Conservation (phyloP, 176 grass and related monocot species). For the Carex kokanica region DNA sequence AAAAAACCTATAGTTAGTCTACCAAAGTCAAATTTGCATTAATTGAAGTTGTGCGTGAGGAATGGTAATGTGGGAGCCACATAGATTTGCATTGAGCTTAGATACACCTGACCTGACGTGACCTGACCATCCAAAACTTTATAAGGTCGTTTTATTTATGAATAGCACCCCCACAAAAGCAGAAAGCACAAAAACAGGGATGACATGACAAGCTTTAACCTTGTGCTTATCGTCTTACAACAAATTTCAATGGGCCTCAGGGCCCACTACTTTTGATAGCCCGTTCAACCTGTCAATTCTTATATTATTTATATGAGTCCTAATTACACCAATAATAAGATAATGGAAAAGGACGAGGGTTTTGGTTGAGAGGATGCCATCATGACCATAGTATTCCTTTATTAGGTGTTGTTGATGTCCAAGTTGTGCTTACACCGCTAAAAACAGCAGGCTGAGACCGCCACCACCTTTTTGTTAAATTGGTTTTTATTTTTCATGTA, state of each 20-base stretch:
- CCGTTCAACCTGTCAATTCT: neutral
- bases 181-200: conserved; percentile 5
- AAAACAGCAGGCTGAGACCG: neutral
- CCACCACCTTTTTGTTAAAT: neutral
- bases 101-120: neutral
- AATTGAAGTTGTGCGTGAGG: neutral
- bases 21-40: neutral
- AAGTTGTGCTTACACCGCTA: conserved; percentile 12
- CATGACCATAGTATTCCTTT: neutral
- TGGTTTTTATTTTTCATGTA: conserved; percentile 27
- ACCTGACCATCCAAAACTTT: neutral
- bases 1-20: too few relatives aligned
- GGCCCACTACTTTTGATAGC: conserved; percentile 9
- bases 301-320: neutral
- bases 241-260: neutral
- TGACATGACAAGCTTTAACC: neutral
- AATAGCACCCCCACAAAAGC: neutral
- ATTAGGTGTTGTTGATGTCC: conserved; percentile 14
- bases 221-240: conserved; percentile 12
- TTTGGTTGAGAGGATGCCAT: conserved; percentile 5
- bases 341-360: neutral
- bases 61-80: neutral
- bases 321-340: neutral
- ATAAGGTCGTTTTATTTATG: neutral
- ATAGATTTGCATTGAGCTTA: neutral